Percentiles rank a stretch among this genome's conserved stretches.
These are phyloP conservation scores for Hymenoscyphus fructigenus DNA, from an alignment of 2,329 filamentous ascomycete species.

Conservation along the genomic window DNA sequence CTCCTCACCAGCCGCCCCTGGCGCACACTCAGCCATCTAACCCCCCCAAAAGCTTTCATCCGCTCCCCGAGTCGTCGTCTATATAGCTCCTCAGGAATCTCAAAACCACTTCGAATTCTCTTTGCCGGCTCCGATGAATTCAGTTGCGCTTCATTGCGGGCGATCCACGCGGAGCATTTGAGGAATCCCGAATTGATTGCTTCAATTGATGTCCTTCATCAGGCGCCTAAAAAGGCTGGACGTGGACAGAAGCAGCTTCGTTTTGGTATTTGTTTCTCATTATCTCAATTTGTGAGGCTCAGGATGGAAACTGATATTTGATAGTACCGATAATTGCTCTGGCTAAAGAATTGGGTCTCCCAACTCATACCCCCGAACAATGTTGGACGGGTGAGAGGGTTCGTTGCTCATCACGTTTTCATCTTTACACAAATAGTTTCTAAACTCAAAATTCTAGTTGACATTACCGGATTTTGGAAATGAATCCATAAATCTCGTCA, in stretches of 20 bases:
- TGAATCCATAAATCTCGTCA: conserved; percentile 67
- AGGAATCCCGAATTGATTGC: conserved; percentile 56
- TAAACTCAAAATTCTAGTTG: not conserved
- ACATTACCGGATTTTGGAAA: conserved; percentile 49
- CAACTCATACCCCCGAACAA: conserved; percentile 52
- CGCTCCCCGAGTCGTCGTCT: not conserved
- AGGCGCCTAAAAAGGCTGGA: conserved; percentile 75
- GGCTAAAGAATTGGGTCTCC: conserved; percentile 63
- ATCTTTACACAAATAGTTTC: not conserved
- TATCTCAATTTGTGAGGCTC: not conserved
- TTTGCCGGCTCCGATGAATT: conserved; percentile 95
- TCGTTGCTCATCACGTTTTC: not conserved
- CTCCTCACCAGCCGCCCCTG: not conserved
- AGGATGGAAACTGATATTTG: conserved; percentile 7
- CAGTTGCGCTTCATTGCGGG: conserved; percentile 73
- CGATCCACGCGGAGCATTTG: conserved; percentile 61
- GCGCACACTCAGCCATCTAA: not conserved
- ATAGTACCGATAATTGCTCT: conserved; percentile 71
- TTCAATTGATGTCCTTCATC: conserved; percentile 83
- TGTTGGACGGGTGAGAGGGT: not conserved
- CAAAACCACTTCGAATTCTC: conserved; percentile 72
- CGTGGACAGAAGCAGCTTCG: conserved; percentile 62
- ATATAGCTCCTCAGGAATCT: conserved; percentile 14
- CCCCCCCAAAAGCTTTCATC: not conserved
- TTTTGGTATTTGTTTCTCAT: conserved; percentile 28